Evolutionary conservation across 2,329 filamentous ascomycete species (phyloP).

Genomic region (Curvularia eragrostidis): DNA sequence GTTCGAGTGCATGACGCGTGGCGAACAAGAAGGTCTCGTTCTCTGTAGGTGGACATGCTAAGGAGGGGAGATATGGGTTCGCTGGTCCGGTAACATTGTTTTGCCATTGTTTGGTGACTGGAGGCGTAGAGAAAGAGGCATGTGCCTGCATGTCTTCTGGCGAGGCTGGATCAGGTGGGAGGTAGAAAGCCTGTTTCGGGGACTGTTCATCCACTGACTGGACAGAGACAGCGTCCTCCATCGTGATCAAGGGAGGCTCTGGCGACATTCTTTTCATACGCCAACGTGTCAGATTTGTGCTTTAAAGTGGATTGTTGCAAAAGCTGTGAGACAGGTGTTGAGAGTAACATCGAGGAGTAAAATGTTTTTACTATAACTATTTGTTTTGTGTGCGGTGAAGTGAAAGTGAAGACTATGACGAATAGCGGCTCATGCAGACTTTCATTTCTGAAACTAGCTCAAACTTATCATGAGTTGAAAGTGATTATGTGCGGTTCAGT

Average conservation of each 20-base stretch:
- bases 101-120: neutral
- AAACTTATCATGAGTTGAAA: neutral
- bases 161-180: neutral
- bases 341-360: neutral
- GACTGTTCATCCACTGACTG: neutral
- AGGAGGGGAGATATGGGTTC: neutral
- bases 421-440: neutral
- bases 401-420: neutral
- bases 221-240: neutral
- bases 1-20: constrained; percentile 5
- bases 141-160: neutral
- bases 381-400: neutral
- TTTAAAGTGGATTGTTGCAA: neutral
- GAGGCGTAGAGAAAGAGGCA: neutral
- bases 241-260: neutral
- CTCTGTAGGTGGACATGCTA: neutral
- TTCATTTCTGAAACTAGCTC: neutral
- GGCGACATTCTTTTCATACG: neutral
- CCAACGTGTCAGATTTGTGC: neutral
- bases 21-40: constrained; percentile 2
- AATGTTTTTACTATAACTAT: neutral
- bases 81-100: too few relatives aligned
- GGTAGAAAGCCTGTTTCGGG: neutral
- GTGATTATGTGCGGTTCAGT: neutral
- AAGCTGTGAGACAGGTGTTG: neutral